These are phyloP conservation scores for Rauvolfia tetraphylla DNA, from an alignment of 257 asterid genomes.

Conservation along the genomic window DNA sequence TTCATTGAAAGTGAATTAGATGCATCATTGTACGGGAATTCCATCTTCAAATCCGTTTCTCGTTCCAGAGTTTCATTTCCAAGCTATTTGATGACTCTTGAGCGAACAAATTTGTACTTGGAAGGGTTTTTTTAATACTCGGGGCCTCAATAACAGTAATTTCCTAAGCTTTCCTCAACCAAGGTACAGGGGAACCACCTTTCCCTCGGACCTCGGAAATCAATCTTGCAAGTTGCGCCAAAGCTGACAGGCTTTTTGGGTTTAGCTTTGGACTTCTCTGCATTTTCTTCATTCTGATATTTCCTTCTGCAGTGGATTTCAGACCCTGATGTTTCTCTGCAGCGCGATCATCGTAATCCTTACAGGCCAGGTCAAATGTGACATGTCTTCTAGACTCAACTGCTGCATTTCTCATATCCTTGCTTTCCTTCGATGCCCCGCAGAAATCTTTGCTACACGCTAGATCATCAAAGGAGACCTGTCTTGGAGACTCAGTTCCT, in stretches of 20 bases:
- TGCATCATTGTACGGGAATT: background rate
- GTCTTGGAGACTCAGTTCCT: background rate
- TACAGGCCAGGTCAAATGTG: constrained; percentile 3
- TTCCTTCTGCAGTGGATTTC: constrained; percentile 1
- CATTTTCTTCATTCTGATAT: background rate
- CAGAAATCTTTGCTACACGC: background rate
- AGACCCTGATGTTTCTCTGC: background rate
- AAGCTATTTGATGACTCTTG: background rate
- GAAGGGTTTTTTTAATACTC: background rate
- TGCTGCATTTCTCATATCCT: constrained; percentile 1
- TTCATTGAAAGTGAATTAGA: background rate
- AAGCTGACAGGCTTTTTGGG: background rate
- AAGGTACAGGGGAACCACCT: constrained; percentile 7
- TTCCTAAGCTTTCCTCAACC: background rate
- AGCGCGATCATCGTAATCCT: background rate
- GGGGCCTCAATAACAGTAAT: background rate
- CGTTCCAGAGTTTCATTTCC: background rate
- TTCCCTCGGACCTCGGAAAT: background rate
- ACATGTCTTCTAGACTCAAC: constrained; percentile 1
- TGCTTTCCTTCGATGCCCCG: background rate
- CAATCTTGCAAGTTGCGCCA: constrained; percentile 2
- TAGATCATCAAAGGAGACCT: background rate
- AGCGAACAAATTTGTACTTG: constrained; percentile 1
- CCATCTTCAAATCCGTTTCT: background rate
- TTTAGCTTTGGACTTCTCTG: background rate